These are phyloP conservation scores for Neonectria punicea DNA, from an alignment of 2,329 filamentous ascomycete genomes.

Conservation along the genomic window DNA sequence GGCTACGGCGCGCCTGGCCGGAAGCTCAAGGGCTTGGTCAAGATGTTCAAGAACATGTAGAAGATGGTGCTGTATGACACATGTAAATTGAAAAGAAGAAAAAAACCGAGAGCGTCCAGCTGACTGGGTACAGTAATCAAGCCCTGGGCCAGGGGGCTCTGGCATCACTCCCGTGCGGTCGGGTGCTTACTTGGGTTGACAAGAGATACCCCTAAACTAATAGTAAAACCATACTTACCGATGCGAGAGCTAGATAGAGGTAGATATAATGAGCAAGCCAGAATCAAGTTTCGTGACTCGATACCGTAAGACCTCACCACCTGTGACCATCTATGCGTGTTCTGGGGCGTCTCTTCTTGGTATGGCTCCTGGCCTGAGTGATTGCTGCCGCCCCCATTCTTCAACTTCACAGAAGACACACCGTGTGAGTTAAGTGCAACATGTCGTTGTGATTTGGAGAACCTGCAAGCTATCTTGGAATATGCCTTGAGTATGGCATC, in stretches of 20 bases:
- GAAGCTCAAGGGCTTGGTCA: constrained; percentile 54
- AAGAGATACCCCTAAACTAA: background rate
- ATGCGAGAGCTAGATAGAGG: background rate
- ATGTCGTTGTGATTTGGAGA: constrained; percentile 6
- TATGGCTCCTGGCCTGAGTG: background rate
- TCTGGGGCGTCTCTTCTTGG: background rate
- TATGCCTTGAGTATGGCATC: constrained; percentile 12
- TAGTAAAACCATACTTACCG: background rate
- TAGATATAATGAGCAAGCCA: background rate
- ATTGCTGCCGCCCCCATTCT: background rate
- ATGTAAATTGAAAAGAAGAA: background rate
- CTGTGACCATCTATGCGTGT: too few relatives aligned
- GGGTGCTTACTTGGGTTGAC: background rate
- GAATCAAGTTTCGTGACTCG: background rate
- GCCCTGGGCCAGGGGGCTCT: background rate
- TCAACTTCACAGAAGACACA: background rate
- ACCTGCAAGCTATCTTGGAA: constrained; percentile 24
- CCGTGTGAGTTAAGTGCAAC: background rate
- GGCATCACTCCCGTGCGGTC: background rate
- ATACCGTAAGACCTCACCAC: background rate
- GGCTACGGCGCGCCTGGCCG: constrained; percentile 62
- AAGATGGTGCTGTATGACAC: background rate
- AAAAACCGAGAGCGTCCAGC: background rate
- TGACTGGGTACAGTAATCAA: background rate
- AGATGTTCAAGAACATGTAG: constrained; percentile 57